These are phyloP conservation scores for Basidiobolus meristosporus DNA, from an alignment of 371 early-diverging fungal species.

Conservation along the genomic window DNA sequence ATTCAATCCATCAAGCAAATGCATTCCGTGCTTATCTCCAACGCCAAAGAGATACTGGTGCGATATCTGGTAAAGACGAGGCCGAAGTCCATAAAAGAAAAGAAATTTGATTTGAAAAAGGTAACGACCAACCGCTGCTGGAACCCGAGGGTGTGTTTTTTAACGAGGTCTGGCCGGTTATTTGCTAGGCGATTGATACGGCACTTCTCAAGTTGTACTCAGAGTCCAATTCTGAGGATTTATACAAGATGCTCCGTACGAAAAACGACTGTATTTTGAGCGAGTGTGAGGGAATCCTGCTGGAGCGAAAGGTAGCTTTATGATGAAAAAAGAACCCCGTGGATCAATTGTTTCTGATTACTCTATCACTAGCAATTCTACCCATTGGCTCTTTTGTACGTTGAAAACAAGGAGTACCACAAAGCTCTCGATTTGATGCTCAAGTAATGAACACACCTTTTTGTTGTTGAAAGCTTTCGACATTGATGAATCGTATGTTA, in stretches of 20 bases:
- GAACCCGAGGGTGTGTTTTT: background rate
- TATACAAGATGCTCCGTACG: conserved; percentile 22
- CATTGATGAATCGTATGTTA: too few species aligned
- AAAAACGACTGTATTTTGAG: conserved; percentile 29
- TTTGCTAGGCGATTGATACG: conserved; percentile 35
- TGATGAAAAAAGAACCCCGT: background rate
- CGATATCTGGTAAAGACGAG: background rate
- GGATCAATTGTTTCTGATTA: conserved; percentile 2
- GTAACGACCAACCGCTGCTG: background rate
- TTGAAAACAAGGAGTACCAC: too few species aligned
- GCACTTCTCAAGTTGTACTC: conserved; percentile 38
- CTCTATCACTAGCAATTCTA: conserved; percentile 21
- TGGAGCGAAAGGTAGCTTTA: conserved; percentile 14
- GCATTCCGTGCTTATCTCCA: background rate
- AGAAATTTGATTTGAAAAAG: background rate
- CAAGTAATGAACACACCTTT: too few species aligned
- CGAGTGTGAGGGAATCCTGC: conserved; percentile 20
- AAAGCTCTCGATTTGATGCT: too few species aligned
- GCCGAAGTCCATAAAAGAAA: background rate
- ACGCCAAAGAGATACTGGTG: background rate
- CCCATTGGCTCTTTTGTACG: conserved; percentile 35
- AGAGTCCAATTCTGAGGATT: conserved; percentile 13
- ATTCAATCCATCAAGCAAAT: conserved; percentile 7
- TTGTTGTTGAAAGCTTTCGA: too few species aligned
- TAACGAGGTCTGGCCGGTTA: background rate